Conservation (phyloP, 1,284 basidiomycete species). For the Naganishia albida region DNA sequence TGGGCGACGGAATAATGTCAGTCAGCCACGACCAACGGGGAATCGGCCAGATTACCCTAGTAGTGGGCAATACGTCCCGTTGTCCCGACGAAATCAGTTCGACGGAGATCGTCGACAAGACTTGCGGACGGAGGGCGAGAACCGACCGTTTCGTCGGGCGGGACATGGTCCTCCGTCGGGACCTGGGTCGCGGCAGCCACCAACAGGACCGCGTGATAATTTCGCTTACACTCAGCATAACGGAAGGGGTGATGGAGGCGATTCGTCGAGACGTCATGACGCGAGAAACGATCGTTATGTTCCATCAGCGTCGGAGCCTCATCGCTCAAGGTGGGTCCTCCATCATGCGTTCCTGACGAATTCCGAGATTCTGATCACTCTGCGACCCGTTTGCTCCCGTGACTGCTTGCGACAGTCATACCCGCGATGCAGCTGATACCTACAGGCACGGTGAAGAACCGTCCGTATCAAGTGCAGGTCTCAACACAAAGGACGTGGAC, state of each 20-base stretch:
- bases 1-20: slow-evolving; percentile 4
- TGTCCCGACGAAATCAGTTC: slow-evolving; percentile 7
- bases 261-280: neutral
- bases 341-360: no score
- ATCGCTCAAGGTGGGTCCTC: neutral
- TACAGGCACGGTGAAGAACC: no score
- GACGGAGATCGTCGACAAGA: neutral
- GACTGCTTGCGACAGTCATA: neutral
- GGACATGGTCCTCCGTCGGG: neutral
- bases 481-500: neutral
- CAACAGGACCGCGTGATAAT: neutral
- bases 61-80: slow-evolving; percentile 8
- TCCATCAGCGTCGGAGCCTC: neutral
- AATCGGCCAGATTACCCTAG: neutral
- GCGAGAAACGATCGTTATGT: neutral
- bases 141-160: neutral
- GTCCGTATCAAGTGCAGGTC: neutral
- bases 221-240: neutral
- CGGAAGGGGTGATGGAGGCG: neutral
- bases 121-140: neutral
- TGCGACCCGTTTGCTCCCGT: neutral
- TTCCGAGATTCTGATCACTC: neutral
- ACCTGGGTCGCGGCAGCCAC: neutral
- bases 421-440: neutral
- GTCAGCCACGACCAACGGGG: neutral